Evolutionary conservation across 169 alveolate species (phyloP).

Genomic region (Nephromyces sp.): DNA sequence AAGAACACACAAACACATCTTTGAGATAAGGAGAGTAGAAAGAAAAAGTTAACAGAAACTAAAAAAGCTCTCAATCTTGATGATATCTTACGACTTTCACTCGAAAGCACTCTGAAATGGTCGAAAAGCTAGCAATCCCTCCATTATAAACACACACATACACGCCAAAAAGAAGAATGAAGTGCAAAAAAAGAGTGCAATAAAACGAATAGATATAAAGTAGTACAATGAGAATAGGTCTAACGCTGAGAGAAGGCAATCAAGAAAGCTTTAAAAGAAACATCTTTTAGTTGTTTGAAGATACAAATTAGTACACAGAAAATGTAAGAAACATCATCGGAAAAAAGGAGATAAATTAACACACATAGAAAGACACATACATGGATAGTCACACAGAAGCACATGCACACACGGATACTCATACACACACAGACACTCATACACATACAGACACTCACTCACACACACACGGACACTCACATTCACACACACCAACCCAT

Average conservation of each 20-base stretch:
- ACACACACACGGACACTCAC: background rate
- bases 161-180: too few species aligned
- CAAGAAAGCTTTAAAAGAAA: background rate
- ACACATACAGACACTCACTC: background rate
- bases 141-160: too few species aligned
- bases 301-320: background rate
- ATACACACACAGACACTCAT: background rate
- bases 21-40: background rate
- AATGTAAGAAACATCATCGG: background rate
- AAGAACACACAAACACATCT: background rate
- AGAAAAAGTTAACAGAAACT: background rate
- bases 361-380: background rate
- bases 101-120: too few species aligned
- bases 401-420: background rate
- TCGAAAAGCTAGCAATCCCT: too few species aligned
- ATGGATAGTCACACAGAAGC: background rate
- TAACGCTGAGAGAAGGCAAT: background rate
- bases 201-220: too few species aligned
- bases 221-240: background rate
- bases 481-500: slow-evolving; percentile 33
- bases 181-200: too few species aligned
- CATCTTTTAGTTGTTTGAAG: background rate
- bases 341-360: too few species aligned
- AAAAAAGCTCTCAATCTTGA: too few species aligned
- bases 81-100: too few species aligned